Conservation (phyloP, 345 rosid genomes). For the Gossypium bickii region DNA sequence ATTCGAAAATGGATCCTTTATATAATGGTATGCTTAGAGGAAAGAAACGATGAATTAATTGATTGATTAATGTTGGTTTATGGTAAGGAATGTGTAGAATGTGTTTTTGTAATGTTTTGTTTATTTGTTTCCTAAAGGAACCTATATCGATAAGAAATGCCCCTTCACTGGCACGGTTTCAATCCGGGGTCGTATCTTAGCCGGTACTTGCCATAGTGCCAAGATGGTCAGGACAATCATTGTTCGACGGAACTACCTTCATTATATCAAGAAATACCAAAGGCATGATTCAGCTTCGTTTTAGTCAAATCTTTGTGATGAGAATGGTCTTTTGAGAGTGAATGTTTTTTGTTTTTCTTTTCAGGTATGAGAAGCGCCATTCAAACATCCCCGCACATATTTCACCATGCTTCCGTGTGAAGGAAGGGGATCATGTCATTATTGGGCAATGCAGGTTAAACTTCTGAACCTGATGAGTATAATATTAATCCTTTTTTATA, state of each 20-base stretch:
- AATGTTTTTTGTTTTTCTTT: neutral
- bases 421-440: slow-evolving; percentile 4
- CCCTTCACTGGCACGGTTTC: slow-evolving; percentile 79
- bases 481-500: neutral
- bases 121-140: slow-evolving; percentile 34
- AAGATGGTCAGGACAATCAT: slow-evolving; percentile 90
- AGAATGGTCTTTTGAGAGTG: neutral
- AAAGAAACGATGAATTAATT: neutral
- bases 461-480: neutral
- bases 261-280: slow-evolving; percentile 85
- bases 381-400: neutral
- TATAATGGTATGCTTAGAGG: neutral
- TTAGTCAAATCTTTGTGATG: neutral
- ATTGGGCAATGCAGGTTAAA: slow-evolving; percentile 76
- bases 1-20: neutral
- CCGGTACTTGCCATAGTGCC: slow-evolving; percentile 92
- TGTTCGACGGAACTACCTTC: slow-evolving; percentile 81
- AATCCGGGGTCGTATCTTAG: slow-evolving; percentile 31
- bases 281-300: slow-evolving; percentile 31
- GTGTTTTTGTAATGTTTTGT: neutral
- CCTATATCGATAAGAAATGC: slow-evolving; percentile 85
- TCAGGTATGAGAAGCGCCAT: neutral
- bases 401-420: neutral
- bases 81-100: neutral
- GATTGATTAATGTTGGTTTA: too few relatives aligned